Conservation (phyloP, 179 eudicot genomes). For the Patellifolia procumbens region DNA sequence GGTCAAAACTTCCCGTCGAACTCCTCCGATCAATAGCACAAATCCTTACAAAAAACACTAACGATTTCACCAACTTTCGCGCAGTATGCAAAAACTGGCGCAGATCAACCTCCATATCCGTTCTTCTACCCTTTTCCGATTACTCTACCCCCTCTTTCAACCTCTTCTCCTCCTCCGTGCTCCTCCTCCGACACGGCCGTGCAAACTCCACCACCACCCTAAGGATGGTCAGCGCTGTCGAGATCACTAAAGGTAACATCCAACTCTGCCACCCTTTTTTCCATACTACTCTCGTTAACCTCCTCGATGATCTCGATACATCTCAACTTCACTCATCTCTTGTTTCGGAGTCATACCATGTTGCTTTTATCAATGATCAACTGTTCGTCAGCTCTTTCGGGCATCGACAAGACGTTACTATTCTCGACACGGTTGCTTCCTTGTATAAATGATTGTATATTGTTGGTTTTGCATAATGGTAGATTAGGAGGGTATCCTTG, state of each 20-base stretch:
- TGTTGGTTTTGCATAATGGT: background rate
- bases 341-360: background rate
- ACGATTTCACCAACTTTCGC: background rate
- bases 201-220: background rate
- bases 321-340: background rate
- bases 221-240: constrained; percentile 9
- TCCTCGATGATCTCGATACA: background rate
- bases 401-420: background rate
- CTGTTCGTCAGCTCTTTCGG: background rate
- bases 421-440: background rate
- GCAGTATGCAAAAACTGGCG: background rate
- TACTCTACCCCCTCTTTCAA: background rate
- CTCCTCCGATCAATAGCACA: constrained; percentile 5
- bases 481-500: background rate
- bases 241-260: constrained; percentile 6
- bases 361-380: background rate
- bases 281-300: background rate
- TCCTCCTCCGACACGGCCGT: background rate
- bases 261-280: constrained; percentile 14
- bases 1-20: background rate
- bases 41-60: background rate
- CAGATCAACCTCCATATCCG: background rate
- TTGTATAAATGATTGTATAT: background rate
- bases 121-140: constrained; percentile 1
- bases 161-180: background rate